Conservation (phyloP, 2,329 filamentous ascomycete genomes). For the Colletotrichum magnum region DNA sequence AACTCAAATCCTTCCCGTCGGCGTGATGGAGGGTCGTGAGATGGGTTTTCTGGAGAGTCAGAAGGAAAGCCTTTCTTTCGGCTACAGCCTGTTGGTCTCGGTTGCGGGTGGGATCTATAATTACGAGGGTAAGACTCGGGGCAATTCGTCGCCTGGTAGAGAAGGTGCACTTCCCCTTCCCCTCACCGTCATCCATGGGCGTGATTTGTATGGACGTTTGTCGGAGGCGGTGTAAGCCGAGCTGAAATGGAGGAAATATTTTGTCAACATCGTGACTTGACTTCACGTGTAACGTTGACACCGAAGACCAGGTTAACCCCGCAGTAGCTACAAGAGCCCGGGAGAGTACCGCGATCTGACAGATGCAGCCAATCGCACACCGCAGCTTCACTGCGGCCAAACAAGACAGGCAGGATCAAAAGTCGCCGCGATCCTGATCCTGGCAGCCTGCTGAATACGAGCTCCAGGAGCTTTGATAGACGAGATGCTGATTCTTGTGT, state of each 20-base stretch:
- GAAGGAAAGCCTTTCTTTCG: no score
- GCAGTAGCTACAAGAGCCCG: no score
- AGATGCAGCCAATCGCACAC: no score
- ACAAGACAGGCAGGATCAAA: no score
- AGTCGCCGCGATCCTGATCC: no score
- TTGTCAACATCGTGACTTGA: background rate
- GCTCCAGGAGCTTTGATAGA: no score
- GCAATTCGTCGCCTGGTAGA: background rate
- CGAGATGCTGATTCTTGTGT: no score
- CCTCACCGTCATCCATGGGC: no score
- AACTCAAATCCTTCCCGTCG: background rate
- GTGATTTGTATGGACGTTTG: background rate
- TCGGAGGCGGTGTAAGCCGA: conserved; percentile 1
- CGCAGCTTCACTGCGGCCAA: no score
- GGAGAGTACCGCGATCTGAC: no score
- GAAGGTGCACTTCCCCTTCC: no score
- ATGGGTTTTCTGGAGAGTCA: background rate
- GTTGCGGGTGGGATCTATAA: background rate
- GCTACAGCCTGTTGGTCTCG: background rate
- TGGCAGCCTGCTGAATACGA: no score
- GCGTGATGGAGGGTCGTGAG: background rate
- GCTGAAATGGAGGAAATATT: background rate
- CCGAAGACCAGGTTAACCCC: background rate
- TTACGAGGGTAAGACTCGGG: conserved; percentile 20
- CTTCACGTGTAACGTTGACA: background rate